Base-by-base conservation (phyloP, 306 rosid genomes). In the Cyclanthera cordifolia region DNA sequence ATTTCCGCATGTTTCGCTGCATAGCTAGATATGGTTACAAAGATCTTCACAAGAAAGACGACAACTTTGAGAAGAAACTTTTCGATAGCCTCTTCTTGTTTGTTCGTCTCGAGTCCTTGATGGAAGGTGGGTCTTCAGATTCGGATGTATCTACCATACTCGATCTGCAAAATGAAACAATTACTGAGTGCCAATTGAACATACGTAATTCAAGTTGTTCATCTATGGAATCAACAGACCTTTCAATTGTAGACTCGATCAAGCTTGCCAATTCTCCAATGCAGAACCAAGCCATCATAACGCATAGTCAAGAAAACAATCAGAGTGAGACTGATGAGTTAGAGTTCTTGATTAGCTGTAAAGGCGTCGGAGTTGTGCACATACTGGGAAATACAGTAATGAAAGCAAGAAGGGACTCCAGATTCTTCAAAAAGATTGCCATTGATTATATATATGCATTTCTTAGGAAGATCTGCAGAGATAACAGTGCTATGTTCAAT, bases 61-160 rank as follows among this genome's bases (percentile, higher is more conserved):
- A 75, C 46, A 95, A 94, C 79, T 90, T 88, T 73, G 99, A 94
- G 80, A 90, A 82, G 77, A 90, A 86, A 46, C 77, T 90, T 66
- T 88, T 94, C 75, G 89, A 90, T 93, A 94, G 95, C 83, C 81
- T 90, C 76, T 90, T 91, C 23, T 96, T 90, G 79, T 90, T 86
- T 85, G 87, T 90, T 79, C 76, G 77, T 41, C 56, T 43, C 1
- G 97, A 88, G 37, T 88, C 90, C 41, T 24, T 85, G 25, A 85
- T 57, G 57, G 94, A 87, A 64, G 89, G 84, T 52, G 91, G 86
- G 77, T 80, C 91, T 1, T 94, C 97, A 14, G 95, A 87, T 66
- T 90, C 87, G 70, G 90, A 86, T 23, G 96, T 95, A 63, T 88
- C 87, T 30, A 82, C 90, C 71, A 71, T 94, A 78, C 69, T 65